Percentiles rank a stretch among this genome's conserved stretches.
Conservation (phyloP, 345 rosid species). For the Eutrema japonicum region DNA sequence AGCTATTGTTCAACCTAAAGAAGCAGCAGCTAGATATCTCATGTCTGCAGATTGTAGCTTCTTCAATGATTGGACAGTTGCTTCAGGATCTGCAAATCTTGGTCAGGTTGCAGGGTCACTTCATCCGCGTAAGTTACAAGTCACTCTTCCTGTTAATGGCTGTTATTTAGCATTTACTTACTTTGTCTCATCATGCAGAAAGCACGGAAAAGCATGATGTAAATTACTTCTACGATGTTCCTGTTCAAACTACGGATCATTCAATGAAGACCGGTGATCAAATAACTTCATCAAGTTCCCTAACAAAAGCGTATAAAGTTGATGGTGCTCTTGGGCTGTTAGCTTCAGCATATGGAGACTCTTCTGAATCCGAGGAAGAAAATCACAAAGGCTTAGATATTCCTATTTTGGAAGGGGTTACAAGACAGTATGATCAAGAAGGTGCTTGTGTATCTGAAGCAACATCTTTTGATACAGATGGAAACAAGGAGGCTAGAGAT, state of each 20-base stretch:
- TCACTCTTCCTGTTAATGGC: constrained; percentile 13
- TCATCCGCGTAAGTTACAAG: constrained; percentile 53
- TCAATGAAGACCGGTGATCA: constrained; percentile 42
- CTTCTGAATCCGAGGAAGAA: constrained; percentile 93
- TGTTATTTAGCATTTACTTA: constrained; percentile 7
- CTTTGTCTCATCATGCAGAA: constrained; percentile 51
- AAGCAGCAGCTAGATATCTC: constrained; percentile 79
- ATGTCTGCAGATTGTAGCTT: constrained; percentile 94
- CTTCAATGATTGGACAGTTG: constrained; percentile 80
- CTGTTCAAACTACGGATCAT: constrained; percentile 52
- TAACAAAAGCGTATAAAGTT: constrained; percentile 40
- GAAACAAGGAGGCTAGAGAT: constrained; percentile 42
- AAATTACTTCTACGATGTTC: constrained; percentile 50
- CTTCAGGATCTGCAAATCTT: constrained; percentile 55
- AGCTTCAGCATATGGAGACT: constrained; percentile 82
- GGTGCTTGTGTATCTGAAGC: constrained; percentile 43
- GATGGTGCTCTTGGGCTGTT: constrained; percentile 76
- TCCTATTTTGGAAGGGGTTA: constrained; percentile 43
- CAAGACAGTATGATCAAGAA: constrained; percentile 35
- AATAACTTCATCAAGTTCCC: constrained; percentile 45
- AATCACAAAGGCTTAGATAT: constrained; percentile 44
- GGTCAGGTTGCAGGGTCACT: constrained; percentile 45
- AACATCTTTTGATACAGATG: constrained; percentile 42
- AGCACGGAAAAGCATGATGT: constrained; percentile 42
- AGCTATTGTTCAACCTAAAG: constrained; percentile 84